These are phyloP conservation scores for Entomortierella chlamydospora DNA, from an alignment of 192 early-diverging fungal species.

Conservation along the genomic window DNA sequence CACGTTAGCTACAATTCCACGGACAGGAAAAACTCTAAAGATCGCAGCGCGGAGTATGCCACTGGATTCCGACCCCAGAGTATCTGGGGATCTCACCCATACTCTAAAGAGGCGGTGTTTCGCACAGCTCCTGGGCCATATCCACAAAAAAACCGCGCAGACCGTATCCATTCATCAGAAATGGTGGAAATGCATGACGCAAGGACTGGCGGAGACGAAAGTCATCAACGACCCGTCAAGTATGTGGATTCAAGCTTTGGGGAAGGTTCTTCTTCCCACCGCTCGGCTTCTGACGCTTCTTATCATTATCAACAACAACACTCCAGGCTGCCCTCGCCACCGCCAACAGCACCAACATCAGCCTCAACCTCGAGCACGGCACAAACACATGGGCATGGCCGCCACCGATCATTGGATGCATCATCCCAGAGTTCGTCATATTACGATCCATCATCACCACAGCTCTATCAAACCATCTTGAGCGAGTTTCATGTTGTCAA, in stretches of 20 bases:
- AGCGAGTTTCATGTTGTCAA: slow-evolving; percentile 29
- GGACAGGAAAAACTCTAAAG: neutral
- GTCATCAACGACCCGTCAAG: neutral
- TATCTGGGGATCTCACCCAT: slow-evolving; percentile 32
- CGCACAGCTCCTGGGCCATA: neutral
- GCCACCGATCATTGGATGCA: too few relatives aligned
- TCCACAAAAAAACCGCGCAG: neutral
- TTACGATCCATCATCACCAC: neutral
- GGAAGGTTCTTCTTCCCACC: neutral
- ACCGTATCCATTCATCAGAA: neutral
- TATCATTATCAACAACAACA: too few relatives aligned
- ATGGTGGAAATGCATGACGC: too few relatives aligned
- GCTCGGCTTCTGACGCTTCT: neutral
- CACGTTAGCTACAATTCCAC: neutral
- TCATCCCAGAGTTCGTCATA: neutral
- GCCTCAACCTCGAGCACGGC: neutral
- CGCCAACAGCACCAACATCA: neutral
- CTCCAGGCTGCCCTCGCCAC: neutral
- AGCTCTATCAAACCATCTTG: slow-evolving; percentile 25
- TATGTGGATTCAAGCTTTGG: neutral
- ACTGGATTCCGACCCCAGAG: slow-evolving; percentile 25
- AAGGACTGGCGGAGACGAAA: neutral
- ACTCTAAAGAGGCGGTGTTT: neutral
- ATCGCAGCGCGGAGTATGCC: neutral
- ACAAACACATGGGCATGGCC: neutral